These are phyloP conservation scores for Monosporascus cannonballus DNA, from an alignment of 2,329 filamentous ascomycete genomes.

Conservation along the genomic window DNA sequence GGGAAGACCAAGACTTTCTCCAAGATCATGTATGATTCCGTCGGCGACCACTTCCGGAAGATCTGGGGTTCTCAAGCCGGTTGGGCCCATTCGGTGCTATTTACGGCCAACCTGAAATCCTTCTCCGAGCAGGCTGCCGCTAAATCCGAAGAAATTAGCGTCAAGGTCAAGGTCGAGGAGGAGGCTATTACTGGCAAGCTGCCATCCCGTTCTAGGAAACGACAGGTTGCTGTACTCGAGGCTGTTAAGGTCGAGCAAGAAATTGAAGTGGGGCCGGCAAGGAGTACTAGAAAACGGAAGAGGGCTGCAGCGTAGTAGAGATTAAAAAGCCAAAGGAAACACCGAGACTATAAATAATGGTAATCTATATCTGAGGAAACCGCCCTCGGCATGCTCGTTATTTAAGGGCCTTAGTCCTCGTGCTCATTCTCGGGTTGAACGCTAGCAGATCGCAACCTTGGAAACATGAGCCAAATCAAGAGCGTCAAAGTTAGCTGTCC, in stretches of 20 bases:
- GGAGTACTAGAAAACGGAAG: background rate
- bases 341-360: too few species aligned
- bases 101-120: conserved; percentile 82
- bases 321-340: too few species aligned
- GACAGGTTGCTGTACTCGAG: conserved; percentile 10
- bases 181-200: conserved; percentile 8
- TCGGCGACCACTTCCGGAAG: conserved; percentile 81
- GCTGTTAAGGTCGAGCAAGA: conserved; percentile 15
- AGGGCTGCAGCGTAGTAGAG: background rate
- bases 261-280: background rate
- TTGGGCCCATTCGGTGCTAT: conserved; percentile 96
- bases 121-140: conserved; percentile 64
- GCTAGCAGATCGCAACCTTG: conserved; percentile 4
- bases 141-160: conserved; percentile 15
- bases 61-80: conserved; percentile 93
- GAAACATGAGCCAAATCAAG: conserved; percentile 11
- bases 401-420: background rate
- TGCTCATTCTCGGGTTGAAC: background rate
- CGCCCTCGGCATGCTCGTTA: too few species aligned
- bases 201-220: conserved; percentile 13
- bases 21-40: conserved; percentile 80
- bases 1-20: conserved; percentile 80
- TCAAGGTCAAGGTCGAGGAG: conserved; percentile 24
- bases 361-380: too few species aligned
- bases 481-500: conserved; percentile 7